These are phyloP conservation scores for Colletotrichum horii DNA, from an alignment of 2,329 filamentous ascomycete species.

Conservation along the genomic window DNA sequence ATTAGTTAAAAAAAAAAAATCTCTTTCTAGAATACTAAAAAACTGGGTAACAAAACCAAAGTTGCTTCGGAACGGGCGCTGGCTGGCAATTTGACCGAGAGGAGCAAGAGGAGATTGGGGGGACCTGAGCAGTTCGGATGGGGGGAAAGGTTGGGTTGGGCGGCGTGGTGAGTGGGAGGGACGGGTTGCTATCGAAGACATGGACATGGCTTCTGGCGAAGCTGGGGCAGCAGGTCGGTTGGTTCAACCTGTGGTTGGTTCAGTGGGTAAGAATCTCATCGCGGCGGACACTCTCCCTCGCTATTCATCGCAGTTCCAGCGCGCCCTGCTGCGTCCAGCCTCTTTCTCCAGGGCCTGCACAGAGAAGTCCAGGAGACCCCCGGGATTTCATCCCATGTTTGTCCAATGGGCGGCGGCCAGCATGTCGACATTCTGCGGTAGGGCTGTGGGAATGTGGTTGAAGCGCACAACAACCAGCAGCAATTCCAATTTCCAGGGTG, in stretches of 20 bases:
- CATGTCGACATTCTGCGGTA: slow-evolving; percentile 10
- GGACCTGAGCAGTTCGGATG: not conserved
- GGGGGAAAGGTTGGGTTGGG: not conserved
- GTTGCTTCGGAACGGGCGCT: slow-evolving; percentile 17
- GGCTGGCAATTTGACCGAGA: slow-evolving; percentile 16
- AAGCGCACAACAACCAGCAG: not conserved
- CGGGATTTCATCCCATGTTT: slow-evolving; percentile 7
- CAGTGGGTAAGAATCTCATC: slow-evolving; percentile 1
- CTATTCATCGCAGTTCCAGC: not conserved
- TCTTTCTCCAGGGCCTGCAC: not conserved
- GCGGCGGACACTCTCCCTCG: not conserved
- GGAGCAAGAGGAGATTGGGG: slow-evolving; percentile 1
- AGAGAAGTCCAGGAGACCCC: not conserved
- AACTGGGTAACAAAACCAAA: too few species aligned
- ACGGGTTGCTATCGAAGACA: slow-evolving; percentile 4
- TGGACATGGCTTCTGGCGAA: not conserved
- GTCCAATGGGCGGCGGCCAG: not conserved
- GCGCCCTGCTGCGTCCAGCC: slow-evolving; percentile 5
- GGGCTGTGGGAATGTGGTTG: slow-evolving; percentile 13
- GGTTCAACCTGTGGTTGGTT: slow-evolving; percentile 7
- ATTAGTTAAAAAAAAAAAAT: too few species aligned
- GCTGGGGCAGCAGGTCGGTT: not conserved
- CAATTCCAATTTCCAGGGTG: slow-evolving; percentile 21
- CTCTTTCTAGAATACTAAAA: too few species aligned
- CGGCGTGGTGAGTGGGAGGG: not conserved